Evolutionary conservation across 2,329 filamentous ascomycete species (phyloP), one percentile per base, ranked within the genome.

Genomic region (Alternaria ethzedia): DNA sequence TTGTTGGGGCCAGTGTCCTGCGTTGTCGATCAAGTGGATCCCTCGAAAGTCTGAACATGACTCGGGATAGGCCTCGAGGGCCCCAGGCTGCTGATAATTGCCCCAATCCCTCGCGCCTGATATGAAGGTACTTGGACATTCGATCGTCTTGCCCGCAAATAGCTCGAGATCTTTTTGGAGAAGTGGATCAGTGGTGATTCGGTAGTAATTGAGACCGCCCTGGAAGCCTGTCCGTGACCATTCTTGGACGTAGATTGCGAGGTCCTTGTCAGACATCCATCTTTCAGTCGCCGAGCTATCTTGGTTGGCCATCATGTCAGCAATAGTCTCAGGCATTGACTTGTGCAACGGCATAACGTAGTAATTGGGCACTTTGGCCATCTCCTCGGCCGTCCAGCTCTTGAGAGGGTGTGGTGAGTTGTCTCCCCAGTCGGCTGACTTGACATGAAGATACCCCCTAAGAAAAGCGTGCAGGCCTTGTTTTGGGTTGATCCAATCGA

Each of bases 1-100:
- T 76, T 91, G 88, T 72, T 90, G 89, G 36, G 90, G 85, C 90
- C 90, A 92, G 80, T 92, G 90, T 0, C 90, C 90, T 5, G 88
- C 89, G 1, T 84, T 84, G 15, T 89, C 84, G 12, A 91, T 80
- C 17, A 89, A 78, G 54, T 74, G 84, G 32, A 81, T 76, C 1
- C 86, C 86, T 54, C 82, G 81, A 71, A 88, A 90, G 61, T 85
- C 83, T 25, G 77, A 80, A 66, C 87, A 90, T 0, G 82, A 81
- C 8, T 82, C 78, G 6, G 80, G 81, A 76, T 88, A 86, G 26
- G 82, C 83, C 72, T 91, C 87, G 5, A 92, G 73, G 0, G 85
- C 88, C 1, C 88, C 88, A 0, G 89, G 89, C 67, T 89, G 85
- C 74, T 92, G 90, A 72, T 87, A 90, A 30, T 87, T 90, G 0